Percentiles rank a stretch among this genome's conserved stretches.
phyloP scores from a whole-genome alignment of 1,284 basidiomycete genomes.

The Ustilago loliicola region DNA sequence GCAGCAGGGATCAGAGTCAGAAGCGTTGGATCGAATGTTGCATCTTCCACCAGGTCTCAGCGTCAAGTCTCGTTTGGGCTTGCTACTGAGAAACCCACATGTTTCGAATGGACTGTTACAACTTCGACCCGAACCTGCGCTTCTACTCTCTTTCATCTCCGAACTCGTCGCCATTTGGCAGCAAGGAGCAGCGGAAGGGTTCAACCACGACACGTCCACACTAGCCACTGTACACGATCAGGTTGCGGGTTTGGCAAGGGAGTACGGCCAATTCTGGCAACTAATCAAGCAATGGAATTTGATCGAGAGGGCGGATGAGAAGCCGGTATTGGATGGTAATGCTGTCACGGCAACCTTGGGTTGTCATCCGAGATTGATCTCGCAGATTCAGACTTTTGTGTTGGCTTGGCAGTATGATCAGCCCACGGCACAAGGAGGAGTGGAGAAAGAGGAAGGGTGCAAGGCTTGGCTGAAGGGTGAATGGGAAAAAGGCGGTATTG shows the following conservation, averaged over 20 bases:
- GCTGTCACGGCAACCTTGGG: constrained; percentile 46
- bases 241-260: constrained; percentile 21
- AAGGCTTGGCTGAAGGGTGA: constrained; percentile 47
- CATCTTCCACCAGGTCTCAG: constrained; percentile 36
- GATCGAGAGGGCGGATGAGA: constrained; percentile 39
- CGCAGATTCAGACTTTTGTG: constrained; percentile 56
- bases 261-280: constrained; percentile 51
- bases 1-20: constrained; percentile 1
- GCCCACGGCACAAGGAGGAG: not conserved
- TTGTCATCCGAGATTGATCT: constrained; percentile 54
- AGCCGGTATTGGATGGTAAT: constrained; percentile 61
- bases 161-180: constrained; percentile 39
- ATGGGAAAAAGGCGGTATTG: constrained; percentile 61
- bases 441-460: constrained; percentile 32
- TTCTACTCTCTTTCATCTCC: constrained; percentile 53
- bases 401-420: constrained; percentile 62
- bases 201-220: constrained; percentile 20
- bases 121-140: constrained; percentile 37
- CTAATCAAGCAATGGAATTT: constrained; percentile 35
- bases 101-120: constrained; percentile 37
- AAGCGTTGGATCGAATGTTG: constrained; percentile 28
- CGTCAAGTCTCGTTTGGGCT: constrained; percentile 37
- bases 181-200: not conserved
- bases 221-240: constrained; percentile 15
- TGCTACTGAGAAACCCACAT: constrained; percentile 49